These are phyloP conservation scores for Botrytis pseudocinerea DNA, from an alignment of 2,329 filamentous ascomycete genomes.

Conservation along the genomic window DNA sequence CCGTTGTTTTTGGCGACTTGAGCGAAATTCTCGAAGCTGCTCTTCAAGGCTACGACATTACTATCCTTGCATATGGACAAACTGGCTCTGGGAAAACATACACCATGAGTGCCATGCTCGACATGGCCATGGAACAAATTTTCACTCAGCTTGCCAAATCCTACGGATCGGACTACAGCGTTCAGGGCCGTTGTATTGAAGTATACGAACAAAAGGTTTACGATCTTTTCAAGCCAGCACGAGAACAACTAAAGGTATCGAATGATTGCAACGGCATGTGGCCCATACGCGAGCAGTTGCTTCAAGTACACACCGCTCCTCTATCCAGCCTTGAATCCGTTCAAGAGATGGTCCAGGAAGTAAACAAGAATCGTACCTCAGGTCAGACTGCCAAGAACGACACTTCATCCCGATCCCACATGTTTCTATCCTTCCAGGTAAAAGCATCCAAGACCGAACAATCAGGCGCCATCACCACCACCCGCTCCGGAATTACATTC, in stretches of 20 bases:
- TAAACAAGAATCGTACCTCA: constrained; percentile 83
- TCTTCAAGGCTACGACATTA: constrained; percentile 96
- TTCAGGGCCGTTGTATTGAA: constrained; percentile 94
- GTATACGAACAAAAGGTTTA: constrained; percentile 98
- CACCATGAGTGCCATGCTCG: constrained; percentile 98
- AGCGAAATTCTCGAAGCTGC: constrained; percentile 95
- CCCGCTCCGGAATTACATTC: constrained; percentile 90
- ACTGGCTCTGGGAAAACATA: constrained; percentile 96
- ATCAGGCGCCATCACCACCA: constrained; percentile 67
- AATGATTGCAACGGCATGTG: constrained; percentile 85
- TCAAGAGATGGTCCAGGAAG: constrained; percentile 74
- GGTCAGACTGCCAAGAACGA: constrained; percentile 98
- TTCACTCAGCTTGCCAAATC: constrained; percentile 84
- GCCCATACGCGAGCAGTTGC: constrained; percentile 76
- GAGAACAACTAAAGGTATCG: constrained; percentile 65
- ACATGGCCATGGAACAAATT: constrained; percentile 87
- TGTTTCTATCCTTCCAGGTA: constrained; percentile 83
- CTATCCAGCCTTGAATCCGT: constrained; percentile 80
- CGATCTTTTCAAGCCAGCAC: constrained; percentile 62
- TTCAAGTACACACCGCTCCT: constrained; percentile 75
- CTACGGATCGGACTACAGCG: constrained; percentile 81
- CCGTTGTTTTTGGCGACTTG: constrained; percentile 91
- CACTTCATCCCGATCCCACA: constrained; percentile 88
- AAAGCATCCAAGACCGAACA: constrained; percentile 58
- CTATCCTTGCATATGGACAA: constrained; percentile 98